Evolutionary conservation across 305 asterid species (phyloP).

Genomic region (Solanum hybrid): DNA sequence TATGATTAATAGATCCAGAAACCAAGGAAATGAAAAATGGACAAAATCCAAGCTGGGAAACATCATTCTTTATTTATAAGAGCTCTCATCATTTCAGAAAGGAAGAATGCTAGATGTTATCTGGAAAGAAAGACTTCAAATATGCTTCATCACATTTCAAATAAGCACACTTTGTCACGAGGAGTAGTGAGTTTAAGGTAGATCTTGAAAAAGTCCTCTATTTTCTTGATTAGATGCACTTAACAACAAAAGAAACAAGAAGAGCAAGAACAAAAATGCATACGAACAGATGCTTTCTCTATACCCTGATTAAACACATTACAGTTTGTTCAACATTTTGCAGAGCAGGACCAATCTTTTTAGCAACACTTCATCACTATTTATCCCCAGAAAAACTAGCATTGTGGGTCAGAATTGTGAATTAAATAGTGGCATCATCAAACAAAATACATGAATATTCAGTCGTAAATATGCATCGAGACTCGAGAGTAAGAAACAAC

Average conservation of each 20-base stretch:
- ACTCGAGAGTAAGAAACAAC: not conserved
- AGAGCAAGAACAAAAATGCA: not conserved
- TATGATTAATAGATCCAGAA: not conserved
- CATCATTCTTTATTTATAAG: not conserved
- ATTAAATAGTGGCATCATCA: not conserved
- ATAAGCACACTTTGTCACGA: not conserved
- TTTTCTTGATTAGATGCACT: not conserved
- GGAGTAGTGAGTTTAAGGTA: not conserved
- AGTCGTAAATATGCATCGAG: not conserved
- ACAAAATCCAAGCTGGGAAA: not conserved
- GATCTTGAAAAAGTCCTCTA: not conserved
- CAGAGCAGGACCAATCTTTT: not conserved
- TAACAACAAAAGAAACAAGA: conserved; percentile 1
- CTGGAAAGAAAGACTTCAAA: not conserved
- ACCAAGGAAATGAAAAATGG: not conserved
- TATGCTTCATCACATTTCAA: not conserved
- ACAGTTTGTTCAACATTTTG: not conserved
- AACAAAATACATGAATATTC: not conserved
- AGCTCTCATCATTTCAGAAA: not conserved
- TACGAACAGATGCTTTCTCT: not conserved
- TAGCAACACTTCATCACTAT: not conserved
- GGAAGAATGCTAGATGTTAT: not conserved
- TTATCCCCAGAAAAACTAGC: not conserved
- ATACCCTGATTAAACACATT: not conserved
- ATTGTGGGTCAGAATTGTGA: not conserved